Evolutionary conservation across 1,139 yeast genomes (phyloP).

Genomic region (Yamadazyma friedrichii): DNA sequence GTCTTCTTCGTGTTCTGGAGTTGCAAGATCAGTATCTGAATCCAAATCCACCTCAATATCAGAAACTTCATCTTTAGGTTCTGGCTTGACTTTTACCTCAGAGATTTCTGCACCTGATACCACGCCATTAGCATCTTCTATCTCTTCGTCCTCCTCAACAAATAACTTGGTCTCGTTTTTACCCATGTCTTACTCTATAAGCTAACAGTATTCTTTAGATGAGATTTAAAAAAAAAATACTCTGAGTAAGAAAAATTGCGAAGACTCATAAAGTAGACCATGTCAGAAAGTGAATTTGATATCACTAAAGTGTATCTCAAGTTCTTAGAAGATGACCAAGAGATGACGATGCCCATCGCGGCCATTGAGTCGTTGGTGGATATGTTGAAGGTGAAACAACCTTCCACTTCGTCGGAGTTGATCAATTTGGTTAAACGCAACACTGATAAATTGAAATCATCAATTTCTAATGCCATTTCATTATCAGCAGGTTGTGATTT

Average conservation of each 20-base stretch:
- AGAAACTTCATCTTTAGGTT: neutral
- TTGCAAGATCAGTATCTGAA: conserved; percentile 7
- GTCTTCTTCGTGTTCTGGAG: conserved; percentile 21
- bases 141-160: conserved; percentile 5
- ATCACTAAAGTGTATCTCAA: conserved; percentile 76
- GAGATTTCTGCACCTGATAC: neutral
- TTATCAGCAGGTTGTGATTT: conserved; percentile 97
- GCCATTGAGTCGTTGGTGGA: conserved; percentile 94
- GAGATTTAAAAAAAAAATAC: conserved; percentile 1
- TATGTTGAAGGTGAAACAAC: conserved; percentile 75
- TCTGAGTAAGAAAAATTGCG: neutral
- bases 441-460: conserved; percentile 66
- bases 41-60: conserved; percentile 2
- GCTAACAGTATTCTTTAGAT: neutral
- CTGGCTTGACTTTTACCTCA: conserved; percentile 5
- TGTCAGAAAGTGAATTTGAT: conserved; percentile 49
- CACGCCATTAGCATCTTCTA: conserved; percentile 1
- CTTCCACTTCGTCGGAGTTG: conserved; percentile 90
- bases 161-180: conserved; percentile 4
- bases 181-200: neutral
- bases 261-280: neutral
- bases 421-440: conserved; percentile 79
- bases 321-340: conserved; percentile 82
- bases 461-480: conserved; percentile 88
- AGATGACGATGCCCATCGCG: conserved; percentile 98